These are phyloP conservation scores for Cercospora beticola DNA, from an alignment of 2,329 filamentous ascomycete species.

Conservation along the genomic window DNA sequence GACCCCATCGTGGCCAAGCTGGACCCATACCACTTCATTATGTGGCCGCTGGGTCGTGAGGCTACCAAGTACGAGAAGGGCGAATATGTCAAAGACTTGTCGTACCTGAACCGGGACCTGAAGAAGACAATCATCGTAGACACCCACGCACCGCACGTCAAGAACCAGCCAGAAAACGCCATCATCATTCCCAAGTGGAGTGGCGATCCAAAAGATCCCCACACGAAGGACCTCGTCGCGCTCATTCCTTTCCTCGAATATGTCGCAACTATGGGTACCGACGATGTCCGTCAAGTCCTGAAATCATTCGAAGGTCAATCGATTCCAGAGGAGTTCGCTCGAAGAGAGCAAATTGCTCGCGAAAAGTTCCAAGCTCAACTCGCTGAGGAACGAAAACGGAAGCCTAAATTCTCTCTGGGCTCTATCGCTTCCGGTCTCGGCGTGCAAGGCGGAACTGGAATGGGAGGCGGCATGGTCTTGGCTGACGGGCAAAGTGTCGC, in stretches of 20 bases:
- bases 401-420: conserved; percentile 61
- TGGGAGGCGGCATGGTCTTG: conserved; percentile 58
- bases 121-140: conserved; percentile 95
- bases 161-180: conserved; percentile 92
- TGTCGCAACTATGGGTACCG: conserved; percentile 87
- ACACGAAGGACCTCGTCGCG: conserved; percentile 71
- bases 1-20: conserved; percentile 90
- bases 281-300: conserved; percentile 68
- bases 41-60: conserved; percentile 92
- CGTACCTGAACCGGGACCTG: conserved; percentile 92
- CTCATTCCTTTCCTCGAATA: conserved; percentile 98
- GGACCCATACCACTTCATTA: conserved; percentile 91
- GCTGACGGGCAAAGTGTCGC: conserved; percentile 58
- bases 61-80: conserved; percentile 97
- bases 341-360: conserved; percentile 80
- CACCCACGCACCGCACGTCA: conserved; percentile 76
- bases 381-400: conserved; percentile 65
- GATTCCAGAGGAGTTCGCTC: conserved; percentile 86
- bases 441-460: conserved; percentile 65
- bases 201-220: conserved; percentile 70
- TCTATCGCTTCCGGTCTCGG: conserved; percentile 65
- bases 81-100: conserved; percentile 98
- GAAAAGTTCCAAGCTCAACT: conserved; percentile 80
- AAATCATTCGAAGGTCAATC: conserved; percentile 67
- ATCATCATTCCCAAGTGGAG: conserved; percentile 89